These are phyloP conservation scores for Yamadazyma olivae DNA, from an alignment of 805 yeast species.

Conservation along the genomic window DNA sequence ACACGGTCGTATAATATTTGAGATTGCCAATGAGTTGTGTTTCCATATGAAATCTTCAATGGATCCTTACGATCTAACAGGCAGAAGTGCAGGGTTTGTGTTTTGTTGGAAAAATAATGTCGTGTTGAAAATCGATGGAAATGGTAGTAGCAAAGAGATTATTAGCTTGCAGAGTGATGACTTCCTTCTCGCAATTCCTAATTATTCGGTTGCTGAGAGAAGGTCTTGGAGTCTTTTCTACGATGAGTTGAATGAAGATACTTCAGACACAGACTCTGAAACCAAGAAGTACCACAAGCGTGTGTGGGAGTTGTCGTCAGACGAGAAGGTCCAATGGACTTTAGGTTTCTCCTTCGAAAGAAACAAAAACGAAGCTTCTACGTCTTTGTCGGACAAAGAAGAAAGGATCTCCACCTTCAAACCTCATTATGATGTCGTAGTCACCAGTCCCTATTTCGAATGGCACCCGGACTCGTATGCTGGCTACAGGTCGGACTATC, in stretches of 20 bases:
- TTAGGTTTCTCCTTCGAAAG: conserved; percentile 73
- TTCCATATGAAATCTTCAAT: conserved; percentile 60
- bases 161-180: conserved; percentile 52
- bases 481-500: conserved; percentile 77
- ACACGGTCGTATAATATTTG: conserved; percentile 52
- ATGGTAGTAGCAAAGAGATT: conserved; percentile 46
- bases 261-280: conserved; percentile 23
- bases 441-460: conserved; percentile 55
- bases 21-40: conserved; percentile 51
- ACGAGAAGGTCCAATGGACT: conserved; percentile 73
- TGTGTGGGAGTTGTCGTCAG: conserved; percentile 52
- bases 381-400: conserved; percentile 29
- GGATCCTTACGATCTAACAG: conserved; percentile 57
- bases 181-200: conserved; percentile 58
- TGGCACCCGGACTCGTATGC: conserved; percentile 72
- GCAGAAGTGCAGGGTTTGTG: conserved; percentile 59
- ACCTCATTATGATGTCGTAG: conserved; percentile 62
- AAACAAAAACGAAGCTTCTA: conserved; percentile 34
- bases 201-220: conserved; percentile 35
- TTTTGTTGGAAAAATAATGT: conserved; percentile 64
- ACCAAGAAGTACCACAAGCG: conserved; percentile 33
- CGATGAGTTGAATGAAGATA: conserved; percentile 18
- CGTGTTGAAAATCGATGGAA: conserved; percentile 47
- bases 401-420: conserved; percentile 47
- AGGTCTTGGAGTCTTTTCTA: conserved; percentile 38